phyloP scores from a whole-genome alignment of 2,329 filamentous ascomycete genomes.

The Exserohilum turcica region DNA sequence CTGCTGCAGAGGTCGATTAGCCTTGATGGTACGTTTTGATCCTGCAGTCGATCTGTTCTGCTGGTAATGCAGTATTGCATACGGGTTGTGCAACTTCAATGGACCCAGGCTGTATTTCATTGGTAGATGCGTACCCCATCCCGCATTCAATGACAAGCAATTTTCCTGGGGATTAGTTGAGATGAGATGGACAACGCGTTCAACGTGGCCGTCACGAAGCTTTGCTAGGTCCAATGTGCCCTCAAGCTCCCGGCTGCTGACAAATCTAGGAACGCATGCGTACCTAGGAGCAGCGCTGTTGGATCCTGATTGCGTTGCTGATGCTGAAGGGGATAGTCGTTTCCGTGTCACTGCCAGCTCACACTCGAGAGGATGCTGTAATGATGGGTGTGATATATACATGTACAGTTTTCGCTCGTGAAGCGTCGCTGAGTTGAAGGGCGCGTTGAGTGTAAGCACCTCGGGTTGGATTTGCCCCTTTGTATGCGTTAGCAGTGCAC shows the following conservation, averaged over 20 bases:
- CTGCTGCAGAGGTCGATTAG: slow-evolving; percentile 27
- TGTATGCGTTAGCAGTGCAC: not conserved
- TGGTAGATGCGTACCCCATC: slow-evolving; percentile 46
- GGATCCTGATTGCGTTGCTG: slow-evolving; percentile 32
- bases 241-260: slow-evolving; percentile 32
- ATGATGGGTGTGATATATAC: slow-evolving; percentile 44
- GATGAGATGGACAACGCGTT: slow-evolving; percentile 38
- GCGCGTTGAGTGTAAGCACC: slow-evolving; percentile 39
- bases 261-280: slow-evolving; percentile 43
- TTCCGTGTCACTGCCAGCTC: slow-evolving; percentile 46
- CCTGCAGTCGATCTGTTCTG: slow-evolving; percentile 39
- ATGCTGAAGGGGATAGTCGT: slow-evolving; percentile 37
- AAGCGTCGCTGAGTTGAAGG: slow-evolving; percentile 44
- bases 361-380: slow-evolving; percentile 42
- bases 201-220: slow-evolving; percentile 38
- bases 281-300: slow-evolving; percentile 34
- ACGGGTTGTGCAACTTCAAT: slow-evolving; percentile 43
- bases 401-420: slow-evolving; percentile 47
- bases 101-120: slow-evolving; percentile 30
- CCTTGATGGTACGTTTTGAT: slow-evolving; percentile 38
- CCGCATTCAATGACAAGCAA: slow-evolving; percentile 40
- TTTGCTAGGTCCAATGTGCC: slow-evolving; percentile 39
- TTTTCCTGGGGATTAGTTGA: slow-evolving; percentile 26
- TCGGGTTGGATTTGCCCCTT: slow-evolving; percentile 26
- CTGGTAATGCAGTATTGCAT: slow-evolving; percentile 35